Percentiles rank a stretch among this genome's conserved stretches.
Conservation (phyloP, 2,329 filamentous ascomycete species). For the Metarhizium guizhouense region DNA sequence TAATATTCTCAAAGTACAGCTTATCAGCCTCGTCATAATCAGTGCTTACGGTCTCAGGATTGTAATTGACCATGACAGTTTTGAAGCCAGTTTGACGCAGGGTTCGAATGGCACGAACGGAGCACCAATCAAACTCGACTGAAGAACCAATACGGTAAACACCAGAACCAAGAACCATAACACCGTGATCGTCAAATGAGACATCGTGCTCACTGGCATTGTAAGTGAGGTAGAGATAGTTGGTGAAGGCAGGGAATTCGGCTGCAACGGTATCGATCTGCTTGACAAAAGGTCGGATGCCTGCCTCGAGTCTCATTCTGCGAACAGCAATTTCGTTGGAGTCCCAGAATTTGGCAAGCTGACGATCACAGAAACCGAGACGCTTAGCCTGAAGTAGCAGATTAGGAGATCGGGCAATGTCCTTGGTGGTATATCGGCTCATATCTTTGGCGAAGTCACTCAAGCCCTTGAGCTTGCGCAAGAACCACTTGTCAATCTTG, state of each 20-base stretch:
- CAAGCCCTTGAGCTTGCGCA: conserved; percentile 81
- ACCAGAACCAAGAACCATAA: conserved; percentile 94
- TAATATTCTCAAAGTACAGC: conserved; percentile 95
- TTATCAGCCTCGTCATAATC: conserved; percentile 93
- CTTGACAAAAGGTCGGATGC: conserved; percentile 85
- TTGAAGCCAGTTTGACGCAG: conserved; percentile 77
- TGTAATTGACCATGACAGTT: conserved; percentile 94
- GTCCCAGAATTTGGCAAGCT: conserved; percentile 88
- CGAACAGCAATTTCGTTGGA: conserved; percentile 91
- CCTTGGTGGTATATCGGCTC: conserved; percentile 53
- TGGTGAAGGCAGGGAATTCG: conserved; percentile 89
- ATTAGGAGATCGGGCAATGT: conserved; percentile 53
- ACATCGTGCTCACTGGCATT: conserved; percentile 84
- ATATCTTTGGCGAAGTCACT: conserved; percentile 82
- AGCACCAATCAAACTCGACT: conserved; percentile 99
- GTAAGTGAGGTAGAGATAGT: conserved; percentile 95
- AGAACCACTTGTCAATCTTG: conserved; percentile 98
- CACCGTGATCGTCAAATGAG: conserved; percentile 75
- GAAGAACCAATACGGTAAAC: conserved; percentile 97
- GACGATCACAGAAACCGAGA: conserved; percentile 87
- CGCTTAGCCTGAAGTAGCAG: conserved; percentile 80
- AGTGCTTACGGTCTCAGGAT: conserved; percentile 81
- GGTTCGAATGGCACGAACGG: conserved; percentile 86
- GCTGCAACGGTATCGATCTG: conserved; percentile 98
- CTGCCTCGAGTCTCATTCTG: conserved; percentile 72